Evolutionary conservation across 306 rosid genomes (phyloP), one percentile per base, ranked within the genome.

Genomic region (Sindora glabra): DNA sequence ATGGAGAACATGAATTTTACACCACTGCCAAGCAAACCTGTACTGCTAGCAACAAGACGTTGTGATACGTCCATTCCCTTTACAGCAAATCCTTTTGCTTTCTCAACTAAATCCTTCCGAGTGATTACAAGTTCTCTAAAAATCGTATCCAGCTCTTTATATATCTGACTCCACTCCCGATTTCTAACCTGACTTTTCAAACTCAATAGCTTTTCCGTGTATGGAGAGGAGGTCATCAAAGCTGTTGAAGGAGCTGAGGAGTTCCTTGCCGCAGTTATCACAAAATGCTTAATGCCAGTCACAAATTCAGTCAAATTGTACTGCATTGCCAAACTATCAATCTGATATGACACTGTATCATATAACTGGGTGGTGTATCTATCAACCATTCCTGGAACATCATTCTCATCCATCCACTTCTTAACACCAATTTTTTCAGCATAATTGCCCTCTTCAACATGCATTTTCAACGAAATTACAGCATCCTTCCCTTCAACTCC

Each of bases 341-440:
- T 68, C 73, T 92, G 96, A 53, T 83, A 90, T 7, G 73, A 83
- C 41, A 89, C 89, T 5, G 99, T 87, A 71, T 84, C 85, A 46
- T 92, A 92, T 2, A 86, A 63, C 70, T 86, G 73, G 1, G 96
- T 71, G 18, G 89, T 76, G 70, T 92, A 92, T 48, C 55, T 82
- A 67, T 92, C 99, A 12, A 92, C 82, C 82, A 80, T 77, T 45
- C 94, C 95, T 44, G 96, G 79, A 67, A 92, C 76, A 69, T 92
- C 96, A 76, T 89, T 86, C 77, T 92, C 99, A 11, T 89, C 96
- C 94, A 92, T 86, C 99, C 99, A 92, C 67, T 86, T 62, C 84
- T 73, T 83, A 3, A 89, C 68, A 34, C 99, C 95, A 25, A 92
- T 71, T 61, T 57, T 87, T 84, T 92, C 99, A 1, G 89, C 85